Evolutionary conservation across 73 alveolate species (phyloP).

Genomic region (Tetrahymena malaccensis): DNA sequence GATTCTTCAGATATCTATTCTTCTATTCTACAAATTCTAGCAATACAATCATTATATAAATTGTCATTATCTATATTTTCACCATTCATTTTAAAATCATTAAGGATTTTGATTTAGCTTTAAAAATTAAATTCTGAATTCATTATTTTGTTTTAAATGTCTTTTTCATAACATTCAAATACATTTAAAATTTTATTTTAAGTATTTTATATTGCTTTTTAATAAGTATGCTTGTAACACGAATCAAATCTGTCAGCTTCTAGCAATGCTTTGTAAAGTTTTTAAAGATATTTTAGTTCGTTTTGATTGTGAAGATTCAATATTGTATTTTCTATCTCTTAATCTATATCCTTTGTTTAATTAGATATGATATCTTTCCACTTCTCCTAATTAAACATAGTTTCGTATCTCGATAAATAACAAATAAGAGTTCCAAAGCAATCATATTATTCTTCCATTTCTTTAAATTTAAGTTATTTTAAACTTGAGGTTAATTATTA

Average conservation of each 20-base stretch:
- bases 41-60: not conserved
- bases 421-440: no score
- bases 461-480: not conserved
- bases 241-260: not conserved
- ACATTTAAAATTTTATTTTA: no score
- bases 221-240: no score
- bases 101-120: not conserved
- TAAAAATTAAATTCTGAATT: not conserved
- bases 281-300: no score
- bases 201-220: not conserved
- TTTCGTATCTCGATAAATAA: no score
- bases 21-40: not conserved
- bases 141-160: no score
- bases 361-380: not conserved
- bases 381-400: no score
- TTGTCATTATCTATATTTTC: not conserved
- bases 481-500: no score
- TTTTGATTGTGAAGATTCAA: not conserved
- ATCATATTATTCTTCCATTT: not conserved
- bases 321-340: not conserved
- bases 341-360: not conserved
- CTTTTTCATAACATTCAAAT: not conserved
- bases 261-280: no score
- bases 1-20: not conserved
- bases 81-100: not conserved